Evolutionary conservation across 345 rosid species (phyloP).

Genomic region (Linum trigynum): DNA sequence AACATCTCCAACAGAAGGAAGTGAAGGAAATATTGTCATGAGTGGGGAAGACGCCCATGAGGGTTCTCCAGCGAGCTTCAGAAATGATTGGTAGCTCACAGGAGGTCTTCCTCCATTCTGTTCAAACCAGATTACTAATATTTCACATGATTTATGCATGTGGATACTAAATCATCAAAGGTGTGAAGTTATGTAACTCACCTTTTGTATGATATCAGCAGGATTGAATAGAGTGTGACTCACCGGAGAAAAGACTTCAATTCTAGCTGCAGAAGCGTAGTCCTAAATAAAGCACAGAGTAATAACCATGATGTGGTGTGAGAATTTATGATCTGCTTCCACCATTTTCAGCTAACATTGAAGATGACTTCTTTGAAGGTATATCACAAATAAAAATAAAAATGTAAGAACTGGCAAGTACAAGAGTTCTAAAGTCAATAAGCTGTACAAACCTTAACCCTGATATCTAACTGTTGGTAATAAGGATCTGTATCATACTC

Average conservation of each 20-base stretch:
- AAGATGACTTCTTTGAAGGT: not conserved
- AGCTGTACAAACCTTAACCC: slow-evolving; percentile 45
- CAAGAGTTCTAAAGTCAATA: not conserved
- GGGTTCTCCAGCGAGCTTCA: slow-evolving; percentile 87
- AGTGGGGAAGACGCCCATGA: slow-evolving; percentile 52
- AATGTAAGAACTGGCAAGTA: too few species aligned
- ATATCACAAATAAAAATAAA: not conserved
- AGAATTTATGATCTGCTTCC: too few species aligned
- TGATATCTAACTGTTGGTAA: slow-evolving; percentile 62
- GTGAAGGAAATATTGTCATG: slow-evolving; percentile 33
- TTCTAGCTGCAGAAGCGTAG: slow-evolving; percentile 50
- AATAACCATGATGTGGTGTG: not conserved
- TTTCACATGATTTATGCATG: not conserved
- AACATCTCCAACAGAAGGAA: slow-evolving; percentile 65
- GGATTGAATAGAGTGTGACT: slow-evolving; percentile 87
- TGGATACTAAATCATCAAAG: not conserved
- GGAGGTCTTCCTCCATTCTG: slow-evolving; percentile 91
- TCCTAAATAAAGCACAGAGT: slow-evolving; percentile 28
- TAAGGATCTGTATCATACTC: slow-evolving; percentile 85
- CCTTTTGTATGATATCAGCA: slow-evolving; percentile 51
- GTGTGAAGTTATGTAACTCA: slow-evolving; percentile 14
- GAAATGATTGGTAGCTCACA: slow-evolving; percentile 67
- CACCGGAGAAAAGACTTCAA: slow-evolving; percentile 79
- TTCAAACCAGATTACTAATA: too few species aligned
- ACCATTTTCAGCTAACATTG: not conserved